Evolutionary conservation across 2,329 filamentous ascomycete genomes (phyloP), one percentile per base, ranked within the genome.

Genomic region (Lachnellula subtilissima): DNA sequence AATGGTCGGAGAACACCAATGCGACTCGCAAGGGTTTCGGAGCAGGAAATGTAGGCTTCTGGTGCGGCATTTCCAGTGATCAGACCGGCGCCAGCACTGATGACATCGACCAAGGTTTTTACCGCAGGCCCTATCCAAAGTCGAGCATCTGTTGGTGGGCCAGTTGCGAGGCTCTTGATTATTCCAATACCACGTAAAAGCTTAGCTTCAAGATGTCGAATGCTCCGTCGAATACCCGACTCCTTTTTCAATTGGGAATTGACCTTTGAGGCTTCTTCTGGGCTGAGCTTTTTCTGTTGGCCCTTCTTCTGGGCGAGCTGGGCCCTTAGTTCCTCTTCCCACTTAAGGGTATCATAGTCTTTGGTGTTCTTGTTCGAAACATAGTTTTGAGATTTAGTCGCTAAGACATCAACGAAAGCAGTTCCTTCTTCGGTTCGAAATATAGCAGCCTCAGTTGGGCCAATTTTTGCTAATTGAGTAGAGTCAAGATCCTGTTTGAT

Each of bases 241-340:
- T 99, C 94, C 72, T 96, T 97, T 57, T 84, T 87, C 25, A 97
- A 76, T 67, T 99, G 94, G 6, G 89, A 87, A 52, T 94, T 93
- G 55, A 97, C 89, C 72, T 96, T 97, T 32, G 87, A 83, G 63
- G 87, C 87, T 67, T 99, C 93, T 37, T 97, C 94, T 0, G 89
- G 75, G 0, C 90, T 94, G 9, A 97, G 83, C 73, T 97, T 99
- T 75, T 91, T 93, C 65, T 91, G 85, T 58, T 89, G 84, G 1
- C 93, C 93, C 72, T 93, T 96, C 77, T 97, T 99, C 69, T 89
- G 81, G n/a, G 92, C 91, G 42, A 99, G 74, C 65, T 97, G 91
- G 40, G 84, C 81, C 55, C 92, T 82, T 7, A 99, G 79, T 61
- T 99, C 94, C 70, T 93, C 88, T 72, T 99, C 94, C 94, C 95